Evolutionary conservation across 1,139 yeast species (phyloP).

Genomic region (Hyphopichia buzzinii): DNA sequence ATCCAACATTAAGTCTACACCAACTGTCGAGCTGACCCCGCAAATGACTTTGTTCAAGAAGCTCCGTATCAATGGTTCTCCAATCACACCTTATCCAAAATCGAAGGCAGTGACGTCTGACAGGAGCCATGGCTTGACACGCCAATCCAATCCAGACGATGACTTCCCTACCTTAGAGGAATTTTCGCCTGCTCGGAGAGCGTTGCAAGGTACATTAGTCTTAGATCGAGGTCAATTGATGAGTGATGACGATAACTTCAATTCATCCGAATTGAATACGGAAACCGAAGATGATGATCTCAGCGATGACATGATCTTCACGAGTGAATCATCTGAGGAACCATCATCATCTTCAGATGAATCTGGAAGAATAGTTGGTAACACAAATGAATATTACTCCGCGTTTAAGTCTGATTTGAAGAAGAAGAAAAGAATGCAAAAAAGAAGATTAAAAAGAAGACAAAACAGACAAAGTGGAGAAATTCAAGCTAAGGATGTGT

Average conservation of each 20-base stretch:
- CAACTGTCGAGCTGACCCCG: conserved; percentile 37
- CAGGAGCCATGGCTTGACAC: too few species aligned
- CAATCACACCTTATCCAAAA: conserved; percentile 28
- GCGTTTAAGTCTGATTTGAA: conserved; percentile 16
- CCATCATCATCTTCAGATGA: conserved; percentile 19
- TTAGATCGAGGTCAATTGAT: conserved; percentile 11
- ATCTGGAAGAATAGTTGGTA: conserved; percentile 14
- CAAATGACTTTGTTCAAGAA: conserved; percentile 44
- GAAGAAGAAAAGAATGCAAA: conserved; percentile 12
- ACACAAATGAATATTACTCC: conserved; percentile 25
- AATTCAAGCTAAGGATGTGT: conserved; percentile 11
- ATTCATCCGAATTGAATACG: conserved; percentile 25
- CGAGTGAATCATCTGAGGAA: conserved; percentile 26
- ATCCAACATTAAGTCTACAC: conserved; percentile 29
- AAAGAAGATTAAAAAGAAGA: conserved; percentile 6
- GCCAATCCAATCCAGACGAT: too few species aligned
- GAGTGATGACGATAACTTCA: conserved; percentile 11
- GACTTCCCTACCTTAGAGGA: too few species aligned
- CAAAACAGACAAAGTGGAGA: conserved; percentile 4
- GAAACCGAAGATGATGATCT: conserved; percentile 18
- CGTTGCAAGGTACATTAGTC: conserved; percentile 10
- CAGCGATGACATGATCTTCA: conserved; percentile 10
- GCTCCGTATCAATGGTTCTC: conserved; percentile 42
- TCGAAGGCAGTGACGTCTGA: too few species aligned
- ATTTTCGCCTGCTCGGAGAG: conserved; percentile 9